Evolutionary conservation across 1,284 basidiomycete species (phyloP).

Genomic region (Agaricales sp.): DNA sequence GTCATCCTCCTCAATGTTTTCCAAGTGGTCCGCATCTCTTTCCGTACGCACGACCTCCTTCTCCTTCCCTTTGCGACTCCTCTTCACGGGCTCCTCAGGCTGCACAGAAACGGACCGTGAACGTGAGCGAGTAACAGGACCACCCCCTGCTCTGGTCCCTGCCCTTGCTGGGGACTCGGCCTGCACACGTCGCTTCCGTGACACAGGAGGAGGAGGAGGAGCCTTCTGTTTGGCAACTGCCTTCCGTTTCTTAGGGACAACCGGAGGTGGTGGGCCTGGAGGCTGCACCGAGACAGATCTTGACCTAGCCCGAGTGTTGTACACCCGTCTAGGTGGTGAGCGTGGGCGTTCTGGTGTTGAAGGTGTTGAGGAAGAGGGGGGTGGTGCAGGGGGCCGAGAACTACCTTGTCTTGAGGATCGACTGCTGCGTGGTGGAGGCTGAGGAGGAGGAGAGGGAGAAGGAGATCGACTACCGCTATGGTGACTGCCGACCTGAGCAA

Average conservation of each 20-base stretch:
- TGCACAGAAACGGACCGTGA: background rate
- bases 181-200: background rate
- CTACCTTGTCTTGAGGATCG: no score
- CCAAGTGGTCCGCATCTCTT: background rate
- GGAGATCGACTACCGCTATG: no score
- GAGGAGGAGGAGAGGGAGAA: no score
- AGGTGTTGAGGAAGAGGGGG: no score
- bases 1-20: background rate
- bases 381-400: no score
- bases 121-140: background rate
- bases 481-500: no score
- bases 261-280: no score
- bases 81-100: background rate
- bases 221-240: no score
- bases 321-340: background rate
- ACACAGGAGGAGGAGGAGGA: no score
- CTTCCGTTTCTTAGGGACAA: background rate
- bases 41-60: background rate
- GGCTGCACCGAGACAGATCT: background rate
- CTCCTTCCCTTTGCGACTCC: background rate
- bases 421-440: no score
- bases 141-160: background rate
- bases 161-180: background rate
- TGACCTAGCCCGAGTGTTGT: background rate
- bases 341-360: no score